A percentile compares a stretch with the other conserved stretches of the same genome.
These are phyloP conservation scores for Articulospora tetracladia DNA, from an alignment of 495 filamentous ascomycete genomes.

Conservation along the genomic window DNA sequence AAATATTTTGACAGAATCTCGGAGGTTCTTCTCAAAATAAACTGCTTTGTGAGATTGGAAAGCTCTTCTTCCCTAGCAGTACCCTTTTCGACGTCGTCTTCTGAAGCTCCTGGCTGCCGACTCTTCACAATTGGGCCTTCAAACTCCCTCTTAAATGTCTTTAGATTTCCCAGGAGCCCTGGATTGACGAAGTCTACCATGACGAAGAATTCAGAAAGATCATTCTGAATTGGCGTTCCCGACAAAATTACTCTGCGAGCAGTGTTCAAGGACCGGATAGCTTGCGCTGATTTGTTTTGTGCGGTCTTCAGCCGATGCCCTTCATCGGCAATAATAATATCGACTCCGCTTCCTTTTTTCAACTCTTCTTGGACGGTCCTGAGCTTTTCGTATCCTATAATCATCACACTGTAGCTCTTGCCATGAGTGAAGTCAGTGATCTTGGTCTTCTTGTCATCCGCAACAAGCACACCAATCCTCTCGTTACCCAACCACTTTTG, in stretches of 20 bases:
- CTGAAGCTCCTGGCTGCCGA: conserved; percentile 64
- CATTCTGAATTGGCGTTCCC: conserved; percentile 78
- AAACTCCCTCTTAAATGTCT: conserved; percentile 68
- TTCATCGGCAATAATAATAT: conserved; percentile 81
- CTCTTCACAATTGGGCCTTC: conserved; percentile 70
- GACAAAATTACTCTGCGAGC: conserved; percentile 65
- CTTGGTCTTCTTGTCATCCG: conserved; percentile 58
- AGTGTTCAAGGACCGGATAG: conserved; percentile 70
- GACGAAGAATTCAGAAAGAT: conserved; percentile 73
- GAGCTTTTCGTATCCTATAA: conserved; percentile 79
- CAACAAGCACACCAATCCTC: conserved; percentile 71
- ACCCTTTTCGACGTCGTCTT: conserved; percentile 70
- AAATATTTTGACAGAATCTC: conserved; percentile 71
- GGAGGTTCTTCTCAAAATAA: conserved; percentile 75
- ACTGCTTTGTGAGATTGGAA: conserved; percentile 60
- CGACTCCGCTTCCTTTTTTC: conserved; percentile 58
- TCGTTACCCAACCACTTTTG: conserved; percentile 79
- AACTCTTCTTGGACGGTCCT: conserved; percentile 65
- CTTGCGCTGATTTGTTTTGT: conserved; percentile 74
- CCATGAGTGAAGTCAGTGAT: conserved; percentile 75
- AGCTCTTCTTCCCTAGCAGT: conserved; percentile 66
- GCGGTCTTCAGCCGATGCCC: conserved; percentile 79
- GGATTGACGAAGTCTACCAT: conserved; percentile 82
- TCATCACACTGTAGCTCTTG: conserved; percentile 73
- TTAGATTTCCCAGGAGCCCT: conserved; percentile 62